These are phyloP conservation scores for Fraxinus platypoda DNA, from an alignment of 305 asterid genomes.

Conservation along the genomic window DNA sequence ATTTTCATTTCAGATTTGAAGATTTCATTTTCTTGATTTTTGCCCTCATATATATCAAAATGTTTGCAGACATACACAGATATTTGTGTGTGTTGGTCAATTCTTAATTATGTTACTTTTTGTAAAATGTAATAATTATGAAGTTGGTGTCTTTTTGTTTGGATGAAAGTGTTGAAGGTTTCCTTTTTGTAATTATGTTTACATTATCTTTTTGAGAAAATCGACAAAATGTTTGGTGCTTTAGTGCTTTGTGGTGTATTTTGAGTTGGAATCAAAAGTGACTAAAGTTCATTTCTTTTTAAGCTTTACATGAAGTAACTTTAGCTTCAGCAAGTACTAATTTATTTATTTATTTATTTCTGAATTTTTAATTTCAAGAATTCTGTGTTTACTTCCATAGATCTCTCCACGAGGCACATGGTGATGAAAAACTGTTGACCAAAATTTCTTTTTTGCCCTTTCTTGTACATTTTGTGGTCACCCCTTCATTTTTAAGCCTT, in stretches of 20 bases:
- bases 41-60: neutral
- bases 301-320: slow-evolving; percentile 43
- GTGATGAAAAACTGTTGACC: slow-evolving; percentile 49
- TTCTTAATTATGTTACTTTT: slow-evolving; percentile 20
- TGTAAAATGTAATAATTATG: slow-evolving; percentile 25
- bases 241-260: slow-evolving; percentile 24
- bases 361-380: slow-evolving; percentile 35
- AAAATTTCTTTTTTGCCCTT: slow-evolving; percentile 19
- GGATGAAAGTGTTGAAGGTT: slow-evolving; percentile 36
- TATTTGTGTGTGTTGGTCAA: neutral
- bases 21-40: slow-evolving; percentile 7
- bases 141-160: slow-evolving; percentile 41
- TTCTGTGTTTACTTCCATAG: slow-evolving; percentile 39
- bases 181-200: slow-evolving; percentile 40
- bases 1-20: slow-evolving; percentile 15
- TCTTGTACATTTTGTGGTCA: slow-evolving; percentile 3
- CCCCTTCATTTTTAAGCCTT: slow-evolving; percentile 20
- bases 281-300: slow-evolving; percentile 43
- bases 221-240: slow-evolving; percentile 18
- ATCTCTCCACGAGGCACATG: slow-evolving; percentile 72
- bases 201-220: slow-evolving; percentile 26
- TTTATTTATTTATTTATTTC: slow-evolving; percentile 17
- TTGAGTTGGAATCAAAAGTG: slow-evolving; percentile 37
- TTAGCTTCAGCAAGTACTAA: slow-evolving; percentile 35
- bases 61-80: neutral